phyloP scores from a whole-genome alignment of 768 basidiomycete genomes.

The Leccinum boreale region DNA sequence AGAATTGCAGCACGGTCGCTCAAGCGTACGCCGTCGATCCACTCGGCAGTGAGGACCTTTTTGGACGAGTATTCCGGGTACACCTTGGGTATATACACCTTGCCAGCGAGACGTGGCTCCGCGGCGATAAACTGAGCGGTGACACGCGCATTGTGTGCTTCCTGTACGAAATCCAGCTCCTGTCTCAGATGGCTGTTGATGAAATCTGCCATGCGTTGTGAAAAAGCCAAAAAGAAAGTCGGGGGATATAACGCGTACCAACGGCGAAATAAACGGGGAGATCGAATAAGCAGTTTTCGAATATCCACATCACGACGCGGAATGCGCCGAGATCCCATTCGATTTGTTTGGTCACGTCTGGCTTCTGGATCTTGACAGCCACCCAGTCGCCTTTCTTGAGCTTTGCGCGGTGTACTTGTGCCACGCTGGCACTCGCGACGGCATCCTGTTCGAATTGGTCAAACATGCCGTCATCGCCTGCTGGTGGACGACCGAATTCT shows the following conservation, averaged over 20 bases:
- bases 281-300: constrained; percentile 78
- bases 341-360: constrained; percentile 81
- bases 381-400: constrained; percentile 61
- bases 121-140: constrained; percentile 66
- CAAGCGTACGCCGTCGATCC: constrained; percentile 75
- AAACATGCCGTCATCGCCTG: constrained; percentile 68
- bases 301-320: constrained; percentile 71
- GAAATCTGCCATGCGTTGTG: constrained; percentile 47
- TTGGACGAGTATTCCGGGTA: constrained; percentile 70
- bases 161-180: constrained; percentile 79
- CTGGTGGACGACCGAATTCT: not conserved
- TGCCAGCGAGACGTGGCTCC: constrained; percentile 66
- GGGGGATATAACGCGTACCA: constrained; percentile 40
- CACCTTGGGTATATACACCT: constrained; percentile 77
- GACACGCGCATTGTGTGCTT: constrained; percentile 71
- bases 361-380: constrained; percentile 93
- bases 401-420: constrained; percentile 86
- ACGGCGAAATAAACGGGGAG: constrained; percentile 80
- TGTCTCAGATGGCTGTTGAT: constrained; percentile 77
- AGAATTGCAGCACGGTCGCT: constrained; percentile 58
- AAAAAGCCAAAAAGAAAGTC: not conserved
- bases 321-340: constrained; percentile 78
- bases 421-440: constrained; percentile 86
- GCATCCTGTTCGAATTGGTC: constrained; percentile 72
- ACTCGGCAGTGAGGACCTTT: constrained; percentile 80